These are phyloP conservation scores for Clonostachys rosea DNA, from an alignment of 2,329 filamentous ascomycete species.

Conservation along the genomic window DNA sequence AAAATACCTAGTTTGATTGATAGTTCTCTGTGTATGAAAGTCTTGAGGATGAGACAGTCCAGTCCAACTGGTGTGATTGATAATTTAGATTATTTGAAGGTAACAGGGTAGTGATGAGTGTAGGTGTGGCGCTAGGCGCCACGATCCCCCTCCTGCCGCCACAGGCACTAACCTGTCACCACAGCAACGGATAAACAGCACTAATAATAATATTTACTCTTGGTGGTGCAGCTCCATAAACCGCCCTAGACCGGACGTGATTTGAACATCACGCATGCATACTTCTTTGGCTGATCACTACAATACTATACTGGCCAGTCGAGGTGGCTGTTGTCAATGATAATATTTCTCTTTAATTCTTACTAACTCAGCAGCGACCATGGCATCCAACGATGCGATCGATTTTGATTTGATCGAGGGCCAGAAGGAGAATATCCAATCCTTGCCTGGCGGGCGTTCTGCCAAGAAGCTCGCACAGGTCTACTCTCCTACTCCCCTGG, in stretches of 20 bases:
- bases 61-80: too few relatives aligned
- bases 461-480: slow-evolving; percentile 83
- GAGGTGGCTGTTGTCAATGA: not conserved
- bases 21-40: not conserved
- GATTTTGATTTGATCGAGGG: slow-evolving; percentile 91
- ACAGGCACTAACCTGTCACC: too few relatives aligned
- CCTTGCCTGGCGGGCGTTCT: slow-evolving; percentile 80
- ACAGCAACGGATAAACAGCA: too few relatives aligned
- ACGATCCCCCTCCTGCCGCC: too few relatives aligned
- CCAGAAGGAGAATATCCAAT: slow-evolving; percentile 97
- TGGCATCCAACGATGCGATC: slow-evolving; percentile 53
- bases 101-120: too few relatives aligned
- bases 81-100: too few relatives aligned
- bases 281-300: not conserved
- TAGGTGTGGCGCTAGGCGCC: too few relatives aligned
- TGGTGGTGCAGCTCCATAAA: not conserved
- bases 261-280: not conserved
- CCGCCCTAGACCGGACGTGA: not conserved
- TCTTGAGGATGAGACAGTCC: too few relatives aligned
- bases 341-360: too few relatives aligned
- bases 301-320: slow-evolving; percentile 7
- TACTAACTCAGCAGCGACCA: slow-evolving; percentile 19
- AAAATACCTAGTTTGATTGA: too few relatives aligned
- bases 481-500: slow-evolving; percentile 63
- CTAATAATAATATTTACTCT: too few relatives aligned